Evolutionary conservation across 306 rosid genomes (phyloP), one percentile per base, ranked within the genome.

Genomic region (Lathyrus sativus): DNA sequence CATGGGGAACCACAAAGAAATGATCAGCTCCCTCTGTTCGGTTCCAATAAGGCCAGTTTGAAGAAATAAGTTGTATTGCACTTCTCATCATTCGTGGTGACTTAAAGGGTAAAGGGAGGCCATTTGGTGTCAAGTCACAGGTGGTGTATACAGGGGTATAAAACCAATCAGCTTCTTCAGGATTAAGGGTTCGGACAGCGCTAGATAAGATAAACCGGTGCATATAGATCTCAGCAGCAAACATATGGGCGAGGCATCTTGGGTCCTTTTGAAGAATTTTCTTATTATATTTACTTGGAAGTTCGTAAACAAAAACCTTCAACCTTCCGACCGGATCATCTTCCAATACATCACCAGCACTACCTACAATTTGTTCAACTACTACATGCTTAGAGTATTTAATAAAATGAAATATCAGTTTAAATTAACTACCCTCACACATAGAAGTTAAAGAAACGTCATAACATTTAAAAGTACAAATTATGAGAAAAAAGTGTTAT

Each of bases 101-200:
- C 76, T 93, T 93, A 58, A 93, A 93, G 54, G 99, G 99, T 80
- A 93, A 79, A 51, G 99, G 99, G 50, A 93, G 97, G 62, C 99
- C 99, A 81, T 76, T 93, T 51, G 99, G 97, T 19, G 99, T 93
- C 81, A 93, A 83, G 81, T 93, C 99, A 72, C 99, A 93, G 55
- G 99, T 93, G 59, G 97, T 78, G 80, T 93, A 93, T 11, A 93
- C 97, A 41, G 97, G 99, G 77, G 97, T 93, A 45, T 90, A 93
- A 80, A 93, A 93, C 99, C 99, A 93, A 78, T 93, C 99, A 59
- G 99, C 99, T 75, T 93, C 99, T 79, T 88, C 92, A 1, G 99
- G 97, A 78, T 90, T 90, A 77, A 93, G 97, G 74, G 99, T 90
- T 57, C 99, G 84, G 67, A 93, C 99, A 55, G 97, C 85, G 72